Evolutionary conservation across 768 basidiomycete species (phyloP), one percentile per base, ranked within the genome.

Genomic region (Podaxis rugospora): DNA sequence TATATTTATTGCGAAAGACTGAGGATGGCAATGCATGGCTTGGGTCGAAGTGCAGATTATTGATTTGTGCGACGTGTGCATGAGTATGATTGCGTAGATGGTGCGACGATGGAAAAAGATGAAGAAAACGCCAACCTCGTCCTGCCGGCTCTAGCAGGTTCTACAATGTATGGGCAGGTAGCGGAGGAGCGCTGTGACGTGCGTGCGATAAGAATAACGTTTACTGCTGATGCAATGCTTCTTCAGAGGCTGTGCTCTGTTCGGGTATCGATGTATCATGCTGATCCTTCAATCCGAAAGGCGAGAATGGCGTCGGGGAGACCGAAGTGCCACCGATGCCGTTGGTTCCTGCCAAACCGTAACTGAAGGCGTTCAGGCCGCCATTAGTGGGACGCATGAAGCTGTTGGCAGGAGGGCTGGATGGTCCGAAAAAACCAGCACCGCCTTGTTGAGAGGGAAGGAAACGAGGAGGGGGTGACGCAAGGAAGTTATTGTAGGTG

Each of bases 401-500:
- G 14, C 75, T 65, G 60, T 65, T 74, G 36, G 40, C 27, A 10
- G 59, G 51, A 53, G 59, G 59, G 18, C 59, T 60, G 51, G 59
- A 60, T 14, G 59, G 57, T 44, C 69, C 68, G 47, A 75, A 75
- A 36, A 60, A 60, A 35, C 59, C 59, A 44, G 59, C 44, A 35
- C 28, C 28, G 16, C 58, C 23, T 10, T 28, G 55, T 50, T 39
- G 62, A 49, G 44, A 76, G 72, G 42, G 78, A 76, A 36, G 76
- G 65, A 80, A 80, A 55, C 79, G 74, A 18, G 80, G 80, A 49
- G 80, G 78, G 14, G 79, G 76, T 32, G 79, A 79, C 28, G 75
- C 73, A 60, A 80, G 70, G 58, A 75, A 74, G 62, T 70, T 74
- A 57, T 70, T 69, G 51, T 67, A 71, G 39, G 67, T 57, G 44